phyloP scores from a whole-genome alignment of 2,329 filamentous ascomycete genomes.

The Orbilia blumenaviensis region DNA sequence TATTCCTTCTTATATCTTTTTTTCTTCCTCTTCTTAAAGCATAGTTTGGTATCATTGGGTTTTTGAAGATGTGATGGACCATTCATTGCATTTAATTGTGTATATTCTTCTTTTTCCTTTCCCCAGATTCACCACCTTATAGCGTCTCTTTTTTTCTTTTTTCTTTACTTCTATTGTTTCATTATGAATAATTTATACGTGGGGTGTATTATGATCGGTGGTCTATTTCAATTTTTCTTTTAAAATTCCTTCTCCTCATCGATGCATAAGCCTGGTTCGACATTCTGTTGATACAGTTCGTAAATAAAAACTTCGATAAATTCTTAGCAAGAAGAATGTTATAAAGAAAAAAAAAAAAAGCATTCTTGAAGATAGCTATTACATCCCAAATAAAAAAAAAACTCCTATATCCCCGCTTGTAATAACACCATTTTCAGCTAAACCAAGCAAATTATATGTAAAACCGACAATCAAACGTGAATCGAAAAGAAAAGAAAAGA shows the following conservation, averaged over 20 bases:
- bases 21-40: neutral
- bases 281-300: neutral
- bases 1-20: neutral
- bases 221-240: neutral
- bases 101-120: neutral
- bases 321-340: too few species aligned
- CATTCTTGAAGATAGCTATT: too few species aligned
- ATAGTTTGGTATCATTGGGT: constrained; percentile 1
- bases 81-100: too few species aligned
- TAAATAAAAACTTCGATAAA: neutral
- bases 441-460: too few species aligned
- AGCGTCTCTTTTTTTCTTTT: neutral
- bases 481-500: too few species aligned
- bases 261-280: neutral
- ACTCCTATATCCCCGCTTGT: neutral
- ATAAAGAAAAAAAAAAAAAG: too few species aligned
- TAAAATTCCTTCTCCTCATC: too few species aligned
- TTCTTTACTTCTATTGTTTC: neutral
- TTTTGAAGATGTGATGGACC: neutral
- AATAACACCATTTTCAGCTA: neutral
- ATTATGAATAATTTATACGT: neutral
- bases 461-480: too few species aligned
- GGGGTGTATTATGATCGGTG: constrained; percentile 14
- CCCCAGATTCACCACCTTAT: neutral
- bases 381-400: neutral